A percentile compares a stretch with the other conserved stretches of the same genome.
Conservation (phyloP, 2,329 filamentous ascomycete species). For the Fusarium sublunatum region DNA sequence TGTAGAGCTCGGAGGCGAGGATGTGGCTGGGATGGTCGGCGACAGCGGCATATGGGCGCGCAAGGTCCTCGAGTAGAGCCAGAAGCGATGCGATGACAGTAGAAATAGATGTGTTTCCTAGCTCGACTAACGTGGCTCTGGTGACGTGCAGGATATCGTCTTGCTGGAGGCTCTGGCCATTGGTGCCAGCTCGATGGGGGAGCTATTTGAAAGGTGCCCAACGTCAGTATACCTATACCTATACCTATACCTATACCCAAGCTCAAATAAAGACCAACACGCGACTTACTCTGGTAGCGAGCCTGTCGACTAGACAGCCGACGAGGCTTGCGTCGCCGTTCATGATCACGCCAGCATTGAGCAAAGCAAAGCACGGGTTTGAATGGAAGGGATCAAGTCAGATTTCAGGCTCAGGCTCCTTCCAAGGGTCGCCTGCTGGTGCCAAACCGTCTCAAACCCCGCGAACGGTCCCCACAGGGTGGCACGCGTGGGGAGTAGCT, state of each 20-base stretch:
- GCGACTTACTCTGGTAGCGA: slow-evolving; percentile 67
- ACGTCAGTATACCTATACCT: slow-evolving; percentile 17
- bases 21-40: slow-evolving; percentile 68
- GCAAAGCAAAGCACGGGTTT: slow-evolving; percentile 12
- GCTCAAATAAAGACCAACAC: neutral
- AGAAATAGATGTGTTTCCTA: slow-evolving; percentile 65
- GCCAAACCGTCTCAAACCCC: slow-evolving; percentile 35
- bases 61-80: slow-evolving; percentile 68
- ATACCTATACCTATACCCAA: slow-evolving; percentile 1
- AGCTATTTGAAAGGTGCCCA: slow-evolving; percentile 64
- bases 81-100: slow-evolving; percentile 68
- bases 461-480: slow-evolving; percentile 39
- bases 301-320: slow-evolving; percentile 70
- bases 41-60: slow-evolving; percentile 63
- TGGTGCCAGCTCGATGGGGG: slow-evolving; percentile 71
- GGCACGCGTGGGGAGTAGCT: slow-evolving; percentile 17
- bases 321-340: slow-evolving; percentile 70
- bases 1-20: slow-evolving; percentile 71
- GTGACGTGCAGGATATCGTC: slow-evolving; percentile 72
- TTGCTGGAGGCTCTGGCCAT: slow-evolving; percentile 65
- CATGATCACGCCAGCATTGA: slow-evolving; percentile 56
- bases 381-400: slow-evolving; percentile 28
- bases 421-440: slow-evolving; percentile 27
- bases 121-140: slow-evolving; percentile 69
- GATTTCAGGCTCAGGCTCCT: slow-evolving; percentile 8